Evolutionary conservation across 2,329 filamentous ascomycete genomes (phyloP), one percentile per base, ranked within the genome.

Genomic region (Drechslera avenae): DNA sequence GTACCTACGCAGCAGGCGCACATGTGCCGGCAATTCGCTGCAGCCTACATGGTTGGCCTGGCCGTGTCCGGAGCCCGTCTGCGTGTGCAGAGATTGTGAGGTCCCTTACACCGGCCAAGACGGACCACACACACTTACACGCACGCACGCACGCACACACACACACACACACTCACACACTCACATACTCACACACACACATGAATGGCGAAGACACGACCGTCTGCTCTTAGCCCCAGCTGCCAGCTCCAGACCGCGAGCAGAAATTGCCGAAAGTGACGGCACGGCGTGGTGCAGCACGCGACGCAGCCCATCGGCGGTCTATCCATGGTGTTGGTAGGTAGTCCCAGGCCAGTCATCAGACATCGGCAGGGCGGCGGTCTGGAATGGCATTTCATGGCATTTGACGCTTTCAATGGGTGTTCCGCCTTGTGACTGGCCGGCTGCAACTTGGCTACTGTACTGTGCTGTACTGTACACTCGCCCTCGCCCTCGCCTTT

Each of bases 301-400:
- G 39, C 50, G 39, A 32, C 39, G 54, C 47, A 52, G 44, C 45
- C 33, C 35, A 50, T 56, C 49, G 48, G 41, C 58, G 47, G 50
- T 50, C 56, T 48, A 52, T 57, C 57, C 54, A 56, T 51, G 56
- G 41, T 28, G 26, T 28, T 31, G 33, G 23, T 42, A 39, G 18
- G 36, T 35, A 44, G 57, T 56, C 33, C 26, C 23, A 28, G 26
- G 10, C 26, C 7, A 28, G 57, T 54, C 59, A 54, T 56, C 56
- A 61, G 56, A 60, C 62, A 57, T 4, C 21, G 21, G 19, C 42
- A 33, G 41, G 39, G 53, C 51, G 56, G 50, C 52, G 62, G 63
- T 62, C 64, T 67, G 60, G 60, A 64, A 57, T 56, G 57, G 54
- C 63, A 60, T 50, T 59, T 60, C 43, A 50, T 59, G 19, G n/a